Evolutionary conservation across 1,284 basidiomycete species (phyloP).

Genomic region (Ceratobasidium sp.): DNA sequence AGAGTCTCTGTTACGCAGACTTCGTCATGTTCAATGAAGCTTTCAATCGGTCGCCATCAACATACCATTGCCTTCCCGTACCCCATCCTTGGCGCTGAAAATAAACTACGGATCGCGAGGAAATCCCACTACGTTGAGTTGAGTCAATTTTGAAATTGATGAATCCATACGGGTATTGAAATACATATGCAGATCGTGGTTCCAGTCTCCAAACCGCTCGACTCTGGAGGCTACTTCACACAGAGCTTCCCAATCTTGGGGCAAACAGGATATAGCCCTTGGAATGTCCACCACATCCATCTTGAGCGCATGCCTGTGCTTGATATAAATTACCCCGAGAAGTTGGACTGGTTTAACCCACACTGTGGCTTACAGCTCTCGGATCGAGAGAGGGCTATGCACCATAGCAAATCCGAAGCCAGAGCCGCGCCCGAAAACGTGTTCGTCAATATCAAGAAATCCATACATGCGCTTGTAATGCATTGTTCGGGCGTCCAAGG

Average conservation of each 20-base stretch:
- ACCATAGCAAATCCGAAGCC: background rate
- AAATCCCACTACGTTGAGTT: slow-evolving; percentile 41
- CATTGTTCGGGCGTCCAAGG: background rate
- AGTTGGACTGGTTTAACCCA: slow-evolving; percentile 11
- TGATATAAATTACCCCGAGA: background rate
- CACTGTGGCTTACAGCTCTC: slow-evolving; percentile 1
- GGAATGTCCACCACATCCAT: slow-evolving; percentile 51
- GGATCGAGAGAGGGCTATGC: background rate
- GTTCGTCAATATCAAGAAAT: background rate
- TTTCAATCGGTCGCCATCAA: background rate
- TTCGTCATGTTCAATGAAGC: slow-evolving; percentile 26
- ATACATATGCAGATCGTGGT: background rate
- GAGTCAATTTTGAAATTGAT: background rate
- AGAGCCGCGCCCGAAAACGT: background rate
- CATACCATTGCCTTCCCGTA: slow-evolving; percentile 27
- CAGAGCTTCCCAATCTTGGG: slow-evolving; percentile 1
- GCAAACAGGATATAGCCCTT: slow-evolving; percentile 47
- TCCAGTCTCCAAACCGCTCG: slow-evolving; percentile 12
- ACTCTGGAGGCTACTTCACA: background rate
- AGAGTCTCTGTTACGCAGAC: background rate
- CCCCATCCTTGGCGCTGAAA: background rate
- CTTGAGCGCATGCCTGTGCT: slow-evolving; percentile 14
- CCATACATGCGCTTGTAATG: slow-evolving; percentile 1
- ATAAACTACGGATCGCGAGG: slow-evolving; percentile 18
- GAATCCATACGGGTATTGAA: background rate